Percentiles rank a stretch among this genome's conserved stretches.
Evolutionary conservation across 345 rosid species (phyloP).

Genomic region (Populus davidiana): DNA sequence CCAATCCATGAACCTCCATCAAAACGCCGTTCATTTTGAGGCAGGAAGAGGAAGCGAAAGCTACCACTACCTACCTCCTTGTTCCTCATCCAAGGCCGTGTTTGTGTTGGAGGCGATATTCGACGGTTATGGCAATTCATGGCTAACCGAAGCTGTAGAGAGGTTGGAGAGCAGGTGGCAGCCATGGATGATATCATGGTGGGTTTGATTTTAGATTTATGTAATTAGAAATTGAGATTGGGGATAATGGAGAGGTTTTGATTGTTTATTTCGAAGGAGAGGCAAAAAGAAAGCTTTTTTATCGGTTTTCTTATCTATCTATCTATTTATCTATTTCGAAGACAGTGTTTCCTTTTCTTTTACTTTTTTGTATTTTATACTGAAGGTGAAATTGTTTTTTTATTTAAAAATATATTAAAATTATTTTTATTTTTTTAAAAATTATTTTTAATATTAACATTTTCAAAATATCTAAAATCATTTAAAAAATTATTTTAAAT

Average conservation of each 20-base stretch:
- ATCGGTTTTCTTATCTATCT: too few species aligned
- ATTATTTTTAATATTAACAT: too few species aligned
- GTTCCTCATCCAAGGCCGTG: slow-evolving; percentile 34
- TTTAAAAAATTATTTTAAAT: too few species aligned
- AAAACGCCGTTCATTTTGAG: slow-evolving; percentile 28
- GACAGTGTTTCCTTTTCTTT: too few species aligned
- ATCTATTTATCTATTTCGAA: too few species aligned
- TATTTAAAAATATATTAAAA: too few species aligned
- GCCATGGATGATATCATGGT: slow-evolving; percentile 27
- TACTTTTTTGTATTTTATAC: too few species aligned
- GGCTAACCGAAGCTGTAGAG: slow-evolving; percentile 86
- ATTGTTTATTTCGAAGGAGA: neutral
- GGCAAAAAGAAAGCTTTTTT: neutral
- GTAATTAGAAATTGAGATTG: neutral
- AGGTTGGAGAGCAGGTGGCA: slow-evolving; percentile 59
- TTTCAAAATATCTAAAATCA: too few species aligned
- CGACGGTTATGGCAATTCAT: slow-evolving; percentile 25
- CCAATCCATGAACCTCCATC: slow-evolving; percentile 26
- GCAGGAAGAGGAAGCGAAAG: slow-evolving; percentile 27
- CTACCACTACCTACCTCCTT: slow-evolving; percentile 25
- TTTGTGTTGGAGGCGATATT: slow-evolving; percentile 19
- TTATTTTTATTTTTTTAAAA: too few species aligned
- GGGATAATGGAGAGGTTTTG: neutral
- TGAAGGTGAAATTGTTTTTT: too few species aligned
- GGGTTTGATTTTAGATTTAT: neutral